phyloP scores from a whole-genome alignment of 306 rosid species.

The Prunus mira region DNA sequence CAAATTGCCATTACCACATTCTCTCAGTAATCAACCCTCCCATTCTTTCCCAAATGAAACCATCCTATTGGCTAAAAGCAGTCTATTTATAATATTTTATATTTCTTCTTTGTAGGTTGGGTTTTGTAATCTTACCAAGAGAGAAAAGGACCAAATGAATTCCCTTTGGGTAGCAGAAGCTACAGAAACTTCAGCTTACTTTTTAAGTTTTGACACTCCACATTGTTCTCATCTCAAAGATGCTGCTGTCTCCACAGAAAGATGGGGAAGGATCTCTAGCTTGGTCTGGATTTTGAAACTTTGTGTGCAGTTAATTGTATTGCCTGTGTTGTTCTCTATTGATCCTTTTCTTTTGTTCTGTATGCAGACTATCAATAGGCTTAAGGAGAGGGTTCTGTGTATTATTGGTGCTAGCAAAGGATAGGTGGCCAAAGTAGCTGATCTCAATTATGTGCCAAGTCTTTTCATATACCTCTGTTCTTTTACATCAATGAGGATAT shows the following conservation, averaged over 20 bases:
- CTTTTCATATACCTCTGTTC: neutral
- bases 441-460: neutral
- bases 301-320: conserved; percentile 2
- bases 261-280: conserved; percentile 60
- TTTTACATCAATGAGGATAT: neutral
- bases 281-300: conserved; percentile 42
- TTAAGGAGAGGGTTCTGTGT: conserved; percentile 30
- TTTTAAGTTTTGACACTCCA: conserved; percentile 51
- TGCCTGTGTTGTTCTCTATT: conserved; percentile 16
- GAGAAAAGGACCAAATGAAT: conserved; percentile 58
- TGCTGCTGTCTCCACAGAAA: conserved; percentile 52
- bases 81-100: neutral
- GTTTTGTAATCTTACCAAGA: conserved; percentile 76
- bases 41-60: neutral
- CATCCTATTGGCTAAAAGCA: neutral
- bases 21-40: neutral
- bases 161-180: conserved; percentile 84
- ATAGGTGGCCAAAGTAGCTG: conserved; percentile 1
- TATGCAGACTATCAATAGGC: conserved; percentile 53
- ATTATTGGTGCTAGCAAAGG: neutral
- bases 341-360: neutral
- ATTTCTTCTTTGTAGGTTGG: conserved; percentile 57
- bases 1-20: neutral
- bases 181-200: conserved; percentile 62
- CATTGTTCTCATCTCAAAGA: conserved; percentile 62